These are phyloP conservation scores for Pyrenophora tritici-repentis DNA, from an alignment of 2,329 filamentous ascomycete species.

Conservation along the genomic window DNA sequence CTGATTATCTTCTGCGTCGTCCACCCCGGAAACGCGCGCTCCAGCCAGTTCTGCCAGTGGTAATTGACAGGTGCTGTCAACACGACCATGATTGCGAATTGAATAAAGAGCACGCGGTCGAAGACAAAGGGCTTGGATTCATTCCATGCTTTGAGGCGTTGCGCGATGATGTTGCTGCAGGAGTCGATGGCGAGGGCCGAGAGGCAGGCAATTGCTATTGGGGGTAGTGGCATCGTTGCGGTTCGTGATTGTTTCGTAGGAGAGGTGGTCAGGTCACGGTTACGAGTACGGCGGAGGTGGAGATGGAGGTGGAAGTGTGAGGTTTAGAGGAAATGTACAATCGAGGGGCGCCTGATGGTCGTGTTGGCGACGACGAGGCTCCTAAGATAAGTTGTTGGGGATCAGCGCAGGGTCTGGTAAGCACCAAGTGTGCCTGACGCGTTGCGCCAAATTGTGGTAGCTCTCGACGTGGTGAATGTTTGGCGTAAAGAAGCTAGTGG, in stretches of 20 bases:
- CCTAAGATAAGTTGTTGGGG: background rate
- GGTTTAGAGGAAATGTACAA: too few relatives aligned
- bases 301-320: too few relatives aligned
- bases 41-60: slow-evolving; percentile 81
- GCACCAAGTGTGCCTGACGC: background rate
- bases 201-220: slow-evolving; percentile 41
- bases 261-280: background rate
- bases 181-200: slow-evolving; percentile 45
- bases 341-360: background rate
- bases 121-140: slow-evolving; percentile 45
- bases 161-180: slow-evolving; percentile 46
- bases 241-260: background rate
- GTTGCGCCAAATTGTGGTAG: background rate
- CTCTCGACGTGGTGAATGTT: background rate
- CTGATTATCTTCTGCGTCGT: slow-evolving; percentile 30
- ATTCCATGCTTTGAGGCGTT: slow-evolving; percentile 44
- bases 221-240: slow-evolving; percentile 36
- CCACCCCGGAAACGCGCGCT: slow-evolving; percentile 71
- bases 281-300: too few relatives aligned
- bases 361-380: background rate
- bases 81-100: slow-evolving; percentile 64
- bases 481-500: too few relatives aligned
- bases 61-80: slow-evolving; percentile 81
- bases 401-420: slow-evolving; percentile 1
- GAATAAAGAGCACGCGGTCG: slow-evolving; percentile 45